Evolutionary conservation across 176 grass and related monocot species (phyloP).

Genomic region (Metroxylon sagu): DNA sequence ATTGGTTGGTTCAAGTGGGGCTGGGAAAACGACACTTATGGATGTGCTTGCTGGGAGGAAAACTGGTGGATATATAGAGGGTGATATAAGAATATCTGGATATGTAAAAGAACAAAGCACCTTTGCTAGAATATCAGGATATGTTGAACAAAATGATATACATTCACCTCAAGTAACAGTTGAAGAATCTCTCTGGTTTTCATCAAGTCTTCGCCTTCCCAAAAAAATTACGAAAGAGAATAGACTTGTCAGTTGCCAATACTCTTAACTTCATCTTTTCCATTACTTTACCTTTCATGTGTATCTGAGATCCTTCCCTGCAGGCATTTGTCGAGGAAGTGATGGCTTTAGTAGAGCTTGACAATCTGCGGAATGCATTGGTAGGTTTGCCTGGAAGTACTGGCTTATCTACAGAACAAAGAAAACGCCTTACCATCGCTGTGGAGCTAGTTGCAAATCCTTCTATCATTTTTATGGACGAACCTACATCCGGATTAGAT

Average conservation of each 20-base stretch:
- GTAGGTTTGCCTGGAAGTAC: slow-evolving; percentile 56
- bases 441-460: slow-evolving; percentile 82
- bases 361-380: slow-evolving; percentile 47
- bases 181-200: slow-evolving; percentile 72
- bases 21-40: slow-evolving; percentile 76
- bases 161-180: slow-evolving; percentile 78
- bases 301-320: slow-evolving; percentile 2
- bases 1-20: slow-evolving; percentile 67
- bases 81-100: slow-evolving; percentile 59
- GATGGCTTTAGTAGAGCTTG: slow-evolving; percentile 66
- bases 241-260: slow-evolving; percentile 28
- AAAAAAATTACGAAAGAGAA: slow-evolving; percentile 38
- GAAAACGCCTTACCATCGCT: slow-evolving; percentile 72
- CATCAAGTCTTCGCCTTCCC: slow-evolving; percentile 54
- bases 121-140: slow-evolving; percentile 74
- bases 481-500: slow-evolving; percentile 72
- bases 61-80: slow-evolving; percentile 63
- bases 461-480: slow-evolving; percentile 78
- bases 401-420: slow-evolving; percentile 72
- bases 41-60: slow-evolving; percentile 73
- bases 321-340: slow-evolving; percentile 75
- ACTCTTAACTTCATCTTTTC: background rate
- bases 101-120: slow-evolving; percentile 56
- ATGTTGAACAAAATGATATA: slow-evolving; percentile 84
- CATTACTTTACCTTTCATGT: slow-evolving; percentile 1